Percentiles rank a stretch among this genome's conserved stretches.
Evolutionary conservation across 1,284 basidiomycete species (phyloP).

Genomic region (Amylostereum areolatum): DNA sequence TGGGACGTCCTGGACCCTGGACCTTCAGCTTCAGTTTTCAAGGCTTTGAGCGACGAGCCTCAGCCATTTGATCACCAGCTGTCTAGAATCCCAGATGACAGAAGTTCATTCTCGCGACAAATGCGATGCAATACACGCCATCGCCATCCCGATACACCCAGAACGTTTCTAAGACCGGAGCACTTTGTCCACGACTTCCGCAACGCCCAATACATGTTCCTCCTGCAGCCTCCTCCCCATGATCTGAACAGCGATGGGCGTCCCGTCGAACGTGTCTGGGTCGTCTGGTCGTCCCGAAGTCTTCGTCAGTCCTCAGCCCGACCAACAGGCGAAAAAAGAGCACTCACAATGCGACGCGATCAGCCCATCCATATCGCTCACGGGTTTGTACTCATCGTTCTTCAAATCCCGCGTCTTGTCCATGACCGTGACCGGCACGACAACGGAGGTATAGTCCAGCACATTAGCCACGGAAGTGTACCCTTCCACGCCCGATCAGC

Average conservation of each 20-base stretch:
- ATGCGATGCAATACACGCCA: no score
- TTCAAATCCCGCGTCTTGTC: neutral
- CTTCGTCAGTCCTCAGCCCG: no score
- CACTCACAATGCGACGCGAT: neutral
- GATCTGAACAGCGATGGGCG: slow-evolving; percentile 1
- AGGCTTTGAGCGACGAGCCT: no score
- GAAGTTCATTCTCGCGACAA: no score
- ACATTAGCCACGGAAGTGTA: neutral
- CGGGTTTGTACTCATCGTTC: neutral
- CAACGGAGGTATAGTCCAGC: neutral
- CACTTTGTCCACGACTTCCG: neutral
- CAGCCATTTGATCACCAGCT: no score
- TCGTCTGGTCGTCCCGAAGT: no score
- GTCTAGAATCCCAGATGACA: no score
- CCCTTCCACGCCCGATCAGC: neutral
- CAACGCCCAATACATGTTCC: neutral
- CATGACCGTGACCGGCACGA: neutral
- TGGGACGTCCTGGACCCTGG: no score
- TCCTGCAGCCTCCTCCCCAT: neutral
- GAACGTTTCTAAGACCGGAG: no score
- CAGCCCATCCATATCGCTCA: neutral
- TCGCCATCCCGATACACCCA: no score
- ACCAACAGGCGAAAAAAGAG: no score
- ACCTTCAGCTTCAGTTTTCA: no score
- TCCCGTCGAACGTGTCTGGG: neutral